Base-by-base conservation (phyloP, 441 rosid genomes). In the Pelargonium exstipulatum region DNA sequence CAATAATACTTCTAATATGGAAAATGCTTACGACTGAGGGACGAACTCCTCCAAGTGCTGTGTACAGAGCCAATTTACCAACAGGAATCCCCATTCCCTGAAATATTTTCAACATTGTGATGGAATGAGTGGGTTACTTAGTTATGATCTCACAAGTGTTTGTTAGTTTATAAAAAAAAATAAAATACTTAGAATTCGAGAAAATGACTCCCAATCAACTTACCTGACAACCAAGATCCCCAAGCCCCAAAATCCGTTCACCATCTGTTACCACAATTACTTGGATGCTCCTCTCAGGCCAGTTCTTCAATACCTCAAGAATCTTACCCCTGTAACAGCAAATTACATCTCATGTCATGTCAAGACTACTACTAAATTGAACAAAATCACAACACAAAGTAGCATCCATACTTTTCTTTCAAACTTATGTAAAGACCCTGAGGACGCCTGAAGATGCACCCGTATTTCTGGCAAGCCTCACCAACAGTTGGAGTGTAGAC, bases 211-310 rank as follows among this genome's bases (percentile, higher is more conserved):
- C 48, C 3, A 7, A 24, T 26, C 12, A 46, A 53, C 10, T 42
- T 78, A 90, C 98, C 90, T 92, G 98, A 83, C 98, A 87, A 16
- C 98, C 98, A 66, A 92, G 95, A 75, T 92, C 98, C 60, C 98
- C 98, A 63, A 92, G 86, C 37, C 98, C 98, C 78, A 90, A 81
- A 37, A 92, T 90, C 49, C 98, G 79, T 81, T 92, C 96, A 12
- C 98, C 96, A 12, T 92, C 98, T 14, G 98, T 92, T 51, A 92
- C 98, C 65, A 90, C 98, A 57, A 92, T 88, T 60, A 92, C 97
- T 73, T 92, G 95, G 71, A 92, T 83, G 60, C 83, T 83, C 78
- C 83, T 84, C 73, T 86, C 83, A 65, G 96, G 98, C 96, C 96
- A 92, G 80, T 92, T 92, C 89, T 85, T 87, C 72, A 92, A 77